A percentile compares a stretch with the other conserved stretches of the same genome.
phyloP scores from a whole-genome alignment of 2,329 filamentous ascomycete species.

The Falciphora oryzae region DNA sequence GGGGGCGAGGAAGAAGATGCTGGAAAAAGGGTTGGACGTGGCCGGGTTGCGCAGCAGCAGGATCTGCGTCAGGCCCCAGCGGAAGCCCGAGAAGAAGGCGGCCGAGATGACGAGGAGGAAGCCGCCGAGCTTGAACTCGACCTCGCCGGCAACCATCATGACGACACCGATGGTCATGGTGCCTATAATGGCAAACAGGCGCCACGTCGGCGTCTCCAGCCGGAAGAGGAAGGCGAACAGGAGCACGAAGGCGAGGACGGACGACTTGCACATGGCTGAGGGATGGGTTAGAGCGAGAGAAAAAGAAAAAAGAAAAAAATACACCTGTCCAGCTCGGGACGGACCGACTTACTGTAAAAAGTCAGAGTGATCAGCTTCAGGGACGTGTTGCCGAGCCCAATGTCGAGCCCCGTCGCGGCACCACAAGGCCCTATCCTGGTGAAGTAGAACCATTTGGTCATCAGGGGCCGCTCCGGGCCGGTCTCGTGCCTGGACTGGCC shows the following conservation, averaged over 20 bases:
- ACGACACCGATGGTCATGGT: slow-evolving; percentile 91
- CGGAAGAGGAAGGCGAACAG: slow-evolving; percentile 92
- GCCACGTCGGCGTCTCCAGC: slow-evolving; percentile 80
- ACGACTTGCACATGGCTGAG: slow-evolving; percentile 95
- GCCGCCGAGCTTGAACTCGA: slow-evolving; percentile 78
- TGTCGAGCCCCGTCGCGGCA: slow-evolving; percentile 87
- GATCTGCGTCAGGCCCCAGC: slow-evolving; percentile 98
- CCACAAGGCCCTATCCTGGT: slow-evolving; percentile 90
- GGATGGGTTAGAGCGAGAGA: not conserved
- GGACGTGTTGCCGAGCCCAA: slow-evolving; percentile 92
- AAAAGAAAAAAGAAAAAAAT: not conserved
- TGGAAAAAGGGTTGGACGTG: slow-evolving; percentile 93
- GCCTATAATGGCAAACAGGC: slow-evolving; percentile 78
- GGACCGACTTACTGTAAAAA: slow-evolving; percentile 68
- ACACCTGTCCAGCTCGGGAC: not conserved
- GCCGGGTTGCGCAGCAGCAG: slow-evolving; percentile 88
- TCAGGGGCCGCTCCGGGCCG: slow-evolving; percentile 55
- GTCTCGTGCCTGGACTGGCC: slow-evolving; percentile 46
- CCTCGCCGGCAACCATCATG: slow-evolving; percentile 97
- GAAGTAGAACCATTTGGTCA: slow-evolving; percentile 87
- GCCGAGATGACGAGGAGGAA: slow-evolving; percentile 91
- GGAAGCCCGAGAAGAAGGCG: slow-evolving; percentile 91
- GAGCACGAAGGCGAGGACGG: slow-evolving; percentile 88
- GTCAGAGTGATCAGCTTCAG: slow-evolving; percentile 94
- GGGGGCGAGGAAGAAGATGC: slow-evolving; percentile 94